Conservation (phyloP, 495 filamentous ascomycete genomes). For the Annulohypoxylon nitens region DNA sequence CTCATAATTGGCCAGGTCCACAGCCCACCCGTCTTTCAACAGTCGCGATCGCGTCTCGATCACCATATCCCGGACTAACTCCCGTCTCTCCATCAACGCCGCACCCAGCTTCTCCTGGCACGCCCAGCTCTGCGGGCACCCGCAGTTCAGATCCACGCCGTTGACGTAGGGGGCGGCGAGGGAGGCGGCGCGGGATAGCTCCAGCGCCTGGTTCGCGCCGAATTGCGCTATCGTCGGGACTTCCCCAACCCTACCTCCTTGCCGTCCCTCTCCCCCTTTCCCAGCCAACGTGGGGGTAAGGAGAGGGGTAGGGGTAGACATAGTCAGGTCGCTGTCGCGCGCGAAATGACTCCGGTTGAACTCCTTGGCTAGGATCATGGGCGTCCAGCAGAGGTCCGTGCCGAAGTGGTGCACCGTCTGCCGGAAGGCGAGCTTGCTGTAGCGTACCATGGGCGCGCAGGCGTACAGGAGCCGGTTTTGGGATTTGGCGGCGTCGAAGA, state of each 20-base stretch:
- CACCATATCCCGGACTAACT: constrained; percentile 72
- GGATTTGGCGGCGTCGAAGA: constrained; percentile 68
- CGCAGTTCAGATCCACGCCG: constrained; percentile 77
- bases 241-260: constrained; percentile 35
- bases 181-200: constrained; percentile 71
- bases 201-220: constrained; percentile 66
- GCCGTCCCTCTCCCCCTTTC: background rate
- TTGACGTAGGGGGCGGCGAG: constrained; percentile 70
- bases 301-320: constrained; percentile 14
- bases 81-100: constrained; percentile 70
- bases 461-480: constrained; percentile 67
- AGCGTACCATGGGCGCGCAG: constrained; percentile 78
- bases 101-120: constrained; percentile 72
- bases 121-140: constrained; percentile 78
- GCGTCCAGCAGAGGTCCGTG: constrained; percentile 75
- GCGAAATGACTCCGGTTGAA: constrained; percentile 71
- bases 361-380: constrained; percentile 80
- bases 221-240: constrained; percentile 74
- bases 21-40: constrained; percentile 58
- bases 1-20: constrained; percentile 52
- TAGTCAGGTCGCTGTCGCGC: constrained; percentile 67
- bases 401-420: constrained; percentile 70
- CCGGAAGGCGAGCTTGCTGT: constrained; percentile 75
- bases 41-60: constrained; percentile 61
- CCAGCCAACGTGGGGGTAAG: background rate